A percentile compares a stretch with the other conserved stretches of the same genome.
phyloP scores from a whole-genome alignment of 2,329 filamentous ascomycete species.

The Penicillium capsulatum region DNA sequence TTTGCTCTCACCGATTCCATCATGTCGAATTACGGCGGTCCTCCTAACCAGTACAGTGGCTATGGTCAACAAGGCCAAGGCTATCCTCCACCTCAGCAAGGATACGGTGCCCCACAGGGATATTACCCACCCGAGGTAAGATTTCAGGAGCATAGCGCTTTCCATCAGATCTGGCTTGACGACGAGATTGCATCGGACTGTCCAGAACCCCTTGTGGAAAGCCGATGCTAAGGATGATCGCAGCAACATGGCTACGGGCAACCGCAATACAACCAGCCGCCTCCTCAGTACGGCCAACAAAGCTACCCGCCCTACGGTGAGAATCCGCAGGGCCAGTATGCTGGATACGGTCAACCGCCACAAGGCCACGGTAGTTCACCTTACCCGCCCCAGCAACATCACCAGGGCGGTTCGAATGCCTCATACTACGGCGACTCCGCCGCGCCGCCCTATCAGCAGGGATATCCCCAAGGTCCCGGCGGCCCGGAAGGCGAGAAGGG shows the following conservation, averaged over 20 bases:
- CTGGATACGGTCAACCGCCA: slow-evolving; percentile 24
- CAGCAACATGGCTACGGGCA: slow-evolving; percentile 18
- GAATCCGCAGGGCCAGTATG: slow-evolving; percentile 15
- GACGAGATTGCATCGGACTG: too few relatives aligned
- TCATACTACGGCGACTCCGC: slow-evolving; percentile 29
- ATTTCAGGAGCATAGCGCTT: too few relatives aligned
- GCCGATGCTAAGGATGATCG: slow-evolving; percentile 5
- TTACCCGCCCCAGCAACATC: slow-evolving; percentile 28
- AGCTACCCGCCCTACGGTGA: slow-evolving; percentile 15
- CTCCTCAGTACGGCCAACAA: slow-evolving; percentile 17
- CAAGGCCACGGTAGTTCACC: slow-evolving; percentile 27
- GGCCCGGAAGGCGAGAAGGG: slow-evolving; percentile 18
- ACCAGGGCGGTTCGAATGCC: slow-evolving; percentile 26
- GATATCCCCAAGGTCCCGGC: slow-evolving; percentile 16
- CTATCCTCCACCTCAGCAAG: slow-evolving; percentile 20
- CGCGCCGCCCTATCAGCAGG: slow-evolving; percentile 16
- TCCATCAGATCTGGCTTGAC: too few relatives aligned
- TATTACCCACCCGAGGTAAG: slow-evolving; percentile 28
- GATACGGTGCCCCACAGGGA: slow-evolving; percentile 20
- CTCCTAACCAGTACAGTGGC: slow-evolving; percentile 20
- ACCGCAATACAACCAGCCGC: slow-evolving; percentile 16
- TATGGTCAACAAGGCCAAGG: slow-evolving; percentile 22
- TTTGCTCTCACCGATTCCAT: neutral
- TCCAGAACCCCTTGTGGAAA: neutral
- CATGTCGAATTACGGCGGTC: slow-evolving; percentile 22